These are phyloP conservation scores for Apiotrichum veenhuisii DNA, from an alignment of 1,284 basidiomycete species.

Conservation along the genomic window DNA sequence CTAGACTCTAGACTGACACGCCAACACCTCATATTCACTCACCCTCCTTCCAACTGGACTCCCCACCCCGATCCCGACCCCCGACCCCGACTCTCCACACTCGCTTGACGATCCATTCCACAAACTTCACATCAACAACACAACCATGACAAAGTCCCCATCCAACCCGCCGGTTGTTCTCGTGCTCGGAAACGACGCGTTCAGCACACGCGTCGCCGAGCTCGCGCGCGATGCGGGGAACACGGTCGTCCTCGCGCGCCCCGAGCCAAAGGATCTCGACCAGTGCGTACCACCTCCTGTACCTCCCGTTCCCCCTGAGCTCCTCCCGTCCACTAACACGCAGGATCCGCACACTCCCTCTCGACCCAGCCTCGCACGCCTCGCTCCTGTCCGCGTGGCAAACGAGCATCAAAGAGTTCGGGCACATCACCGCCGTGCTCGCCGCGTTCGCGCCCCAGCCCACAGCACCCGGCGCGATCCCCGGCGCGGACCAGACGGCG, in stretches of 20 bases:
- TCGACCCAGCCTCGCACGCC: not conserved
- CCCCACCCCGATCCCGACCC: no score
- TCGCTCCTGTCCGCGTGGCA: not conserved
- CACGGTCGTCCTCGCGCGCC: not conserved
- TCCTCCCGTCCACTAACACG: not conserved
- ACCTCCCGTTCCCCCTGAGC: not conserved
- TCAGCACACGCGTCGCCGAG: not conserved
- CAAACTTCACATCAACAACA: not conserved
- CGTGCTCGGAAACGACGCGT: not conserved
- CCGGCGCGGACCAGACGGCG: slow-evolving; percentile 5
- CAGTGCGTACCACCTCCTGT: not conserved
- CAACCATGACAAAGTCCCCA: not conserved
- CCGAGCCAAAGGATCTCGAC: not conserved
- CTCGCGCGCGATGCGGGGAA: not conserved
- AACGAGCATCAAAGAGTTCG: not conserved
- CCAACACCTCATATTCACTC: no score
- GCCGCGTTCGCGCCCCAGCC: not conserved
- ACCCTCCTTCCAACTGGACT: no score
- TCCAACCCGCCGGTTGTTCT: no score
- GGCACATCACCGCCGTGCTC: slow-evolving; percentile 1
- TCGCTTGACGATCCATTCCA: no score
- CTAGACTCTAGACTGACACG: no score
- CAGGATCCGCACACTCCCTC: not conserved
- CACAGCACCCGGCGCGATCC: not conserved
- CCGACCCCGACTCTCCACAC: no score